Base-by-base conservation (phyloP, 1,284 basidiomycete genomes). In the Filobasidium uniguttulatum region DNA sequence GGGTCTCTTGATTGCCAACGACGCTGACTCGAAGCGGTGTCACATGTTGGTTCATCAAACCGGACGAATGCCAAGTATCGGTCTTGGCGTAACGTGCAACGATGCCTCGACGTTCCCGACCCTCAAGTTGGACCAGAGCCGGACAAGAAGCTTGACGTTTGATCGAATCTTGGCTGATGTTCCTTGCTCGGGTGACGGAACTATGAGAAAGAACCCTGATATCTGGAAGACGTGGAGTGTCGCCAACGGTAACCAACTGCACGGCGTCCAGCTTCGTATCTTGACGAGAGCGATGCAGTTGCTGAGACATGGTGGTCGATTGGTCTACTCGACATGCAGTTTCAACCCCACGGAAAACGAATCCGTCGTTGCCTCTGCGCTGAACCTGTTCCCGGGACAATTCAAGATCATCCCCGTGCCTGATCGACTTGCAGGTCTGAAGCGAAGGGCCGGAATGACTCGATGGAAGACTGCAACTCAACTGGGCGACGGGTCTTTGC, bases 241-340 rank as follows among this genome's bases (percentile, higher is more conserved):
- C 4, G 78, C 80, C 65, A 89, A 94, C 65, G 93, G 85, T 10
- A 89, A 93, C 63, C 86, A 87, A 7, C 67, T 98, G 53, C 93
- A 34, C 49, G 86, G 86, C 7, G 72, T 99, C 26, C 94, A 99
- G 68, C 73, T 91, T 31, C 83, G 93, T 20, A 97, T 98, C 57
- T 76, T 98, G 17, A 75, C 84, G 57, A 82, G 93, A 15, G 91
- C 84, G 4, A 91, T 99, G 82, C 80, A 81, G 54, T 77, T 96
- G 71, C 77, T 99, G 38, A 82, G 83, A 57, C 77, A 79, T 3
- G 81, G 83, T 19, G 93, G 93, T 10, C 80, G 87, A 31, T 82
- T 98, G 52, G 91, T 97, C 23, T 98, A 98, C 69, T 98, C 93
- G 3, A 99, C 93, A 0, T 98, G 94, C 66, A 97, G 91, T 1